These are phyloP conservation scores for Colletotrichum coccodes DNA, from an alignment of 2,329 filamentous ascomycete species.

Conservation along the genomic window DNA sequence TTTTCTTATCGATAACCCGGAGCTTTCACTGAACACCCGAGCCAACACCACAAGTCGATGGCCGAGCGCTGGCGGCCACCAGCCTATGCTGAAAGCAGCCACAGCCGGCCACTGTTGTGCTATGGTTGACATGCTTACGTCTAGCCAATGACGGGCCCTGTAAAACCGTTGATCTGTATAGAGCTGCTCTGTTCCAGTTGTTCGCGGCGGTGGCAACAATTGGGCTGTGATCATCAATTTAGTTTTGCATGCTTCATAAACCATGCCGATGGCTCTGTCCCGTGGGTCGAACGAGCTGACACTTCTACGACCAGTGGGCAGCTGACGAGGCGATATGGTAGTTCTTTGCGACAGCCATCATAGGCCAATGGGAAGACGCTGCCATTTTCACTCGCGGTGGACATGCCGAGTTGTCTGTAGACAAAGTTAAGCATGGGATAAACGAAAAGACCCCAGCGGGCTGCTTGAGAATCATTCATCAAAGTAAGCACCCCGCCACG, in stretches of 20 bases:
- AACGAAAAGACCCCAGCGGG: neutral
- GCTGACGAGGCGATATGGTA: neutral
- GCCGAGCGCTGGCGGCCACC: too few species aligned
- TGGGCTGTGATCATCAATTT: neutral
- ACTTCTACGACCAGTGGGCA: neutral
- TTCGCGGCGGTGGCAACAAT: too few species aligned
- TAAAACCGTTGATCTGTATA: too few species aligned
- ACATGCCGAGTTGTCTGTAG: conserved; percentile 1
- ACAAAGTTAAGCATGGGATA: conserved; percentile 10
- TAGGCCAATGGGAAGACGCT: conserved; percentile 5
- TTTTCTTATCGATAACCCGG: neutral
- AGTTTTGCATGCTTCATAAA: neutral
- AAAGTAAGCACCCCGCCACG: conserved; percentile 6
- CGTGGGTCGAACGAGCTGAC: too few species aligned
- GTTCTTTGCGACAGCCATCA: neutral
- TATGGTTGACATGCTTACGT: too few species aligned
- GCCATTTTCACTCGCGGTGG: neutral
- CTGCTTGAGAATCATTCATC: conserved; percentile 7
- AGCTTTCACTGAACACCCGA: neutral
- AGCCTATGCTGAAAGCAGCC: too few species aligned
- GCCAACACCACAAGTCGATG: too few species aligned
- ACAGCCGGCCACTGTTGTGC: neutral
- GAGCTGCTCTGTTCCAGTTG: too few species aligned
- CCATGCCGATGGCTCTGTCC: too few species aligned
- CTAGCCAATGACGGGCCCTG: too few species aligned